Evolutionary conservation across 1,139 yeast genomes (phyloP), one percentile per base, ranked within the genome.

Genomic region (Arxiozyma bovina): DNA sequence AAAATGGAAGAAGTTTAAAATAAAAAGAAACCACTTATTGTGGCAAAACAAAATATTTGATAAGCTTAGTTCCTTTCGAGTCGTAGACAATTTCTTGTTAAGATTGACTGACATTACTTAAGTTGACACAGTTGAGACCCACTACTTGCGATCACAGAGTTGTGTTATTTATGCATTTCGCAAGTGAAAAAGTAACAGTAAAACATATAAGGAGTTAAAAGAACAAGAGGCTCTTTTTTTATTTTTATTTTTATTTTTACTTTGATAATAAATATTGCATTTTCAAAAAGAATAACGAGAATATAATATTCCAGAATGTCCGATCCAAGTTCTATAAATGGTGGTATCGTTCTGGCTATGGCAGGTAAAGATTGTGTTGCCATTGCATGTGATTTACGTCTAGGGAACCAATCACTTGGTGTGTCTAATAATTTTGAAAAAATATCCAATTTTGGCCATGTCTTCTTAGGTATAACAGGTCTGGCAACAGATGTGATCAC

Each of bases 261-360:
- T 7, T 27, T 7, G 30, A 27, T 27, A 27, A 27, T 27, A 5
- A 4, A 27, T 34, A 34, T 15, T 34, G 1, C n/a, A 34, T 15
- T 15, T 34, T 5, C 8, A 34, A 15, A 15, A 34, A 34, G 4
- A 34, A 34, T 34, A 34, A 15, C 6, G 4, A 34, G n/a, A 34
- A 34, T 15, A 34, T 34, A 34, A 34, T 15, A 34, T 34, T 34
- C 40, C 40, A 34, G 15, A 45, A 77, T 77, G 81, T 77, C 80
- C 42, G 81, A 78, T 67, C 82, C 82, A 64, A 77, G 81, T 64
- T 76, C 81, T 45, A 71, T 77, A 58, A 78, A 78, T 58, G 82
- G 96, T 73, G 99, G 99, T 73, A 80, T 96, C 57, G 96, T 96
- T 57, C 96, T 94, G 45, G 99, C 99, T 62, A 94, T 94, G 99